Percentiles rank a stretch among this genome's conserved stretches.
Conservation (phyloP, 2,329 filamentous ascomycete species). For the Blastomyces silverae region DNA sequence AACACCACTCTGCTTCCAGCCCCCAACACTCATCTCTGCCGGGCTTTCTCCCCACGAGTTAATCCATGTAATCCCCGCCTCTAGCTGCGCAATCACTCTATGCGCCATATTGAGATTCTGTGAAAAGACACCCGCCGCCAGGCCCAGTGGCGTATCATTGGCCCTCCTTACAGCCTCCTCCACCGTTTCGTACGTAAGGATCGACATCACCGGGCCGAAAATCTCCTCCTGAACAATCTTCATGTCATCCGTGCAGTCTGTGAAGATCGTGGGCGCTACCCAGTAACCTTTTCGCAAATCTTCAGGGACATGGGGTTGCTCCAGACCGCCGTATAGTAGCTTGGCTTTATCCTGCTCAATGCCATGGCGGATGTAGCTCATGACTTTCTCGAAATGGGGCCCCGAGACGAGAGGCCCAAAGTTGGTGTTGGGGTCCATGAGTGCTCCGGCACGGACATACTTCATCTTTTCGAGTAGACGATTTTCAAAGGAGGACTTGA, state of each 20-base stretch:
- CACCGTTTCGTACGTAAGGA: constrained; percentile 64
- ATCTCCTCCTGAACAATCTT: constrained; percentile 74
- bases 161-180: constrained; percentile 65
- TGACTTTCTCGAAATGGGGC: constrained; percentile 68
- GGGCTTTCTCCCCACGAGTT: constrained; percentile 92
- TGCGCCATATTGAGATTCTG: constrained; percentile 68
- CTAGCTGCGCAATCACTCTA: constrained; percentile 59
- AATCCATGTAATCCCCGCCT: constrained; percentile 86
- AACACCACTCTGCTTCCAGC: constrained; percentile 85
- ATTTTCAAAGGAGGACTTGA: constrained; percentile 63
- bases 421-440: constrained; percentile 67
- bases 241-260: constrained; percentile 78
- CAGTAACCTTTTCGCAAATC: constrained; percentile 63
- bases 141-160: constrained; percentile 68
- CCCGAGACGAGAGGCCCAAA: constrained; percentile 76
- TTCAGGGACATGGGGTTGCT: constrained; percentile 44
- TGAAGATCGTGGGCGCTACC: constrained; percentile 78
- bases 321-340: constrained; percentile 63
- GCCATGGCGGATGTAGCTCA: constrained; percentile 68
- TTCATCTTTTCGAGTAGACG: constrained; percentile 62
- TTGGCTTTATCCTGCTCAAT: constrained; percentile 65
- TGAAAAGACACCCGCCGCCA: constrained; percentile 79
- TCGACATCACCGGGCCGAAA: constrained; percentile 79
- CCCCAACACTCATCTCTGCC: constrained; percentile 85
- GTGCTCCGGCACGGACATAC: constrained; percentile 63